Conservation (phyloP, 148 eudicot genomes). For the Limonium bicolor region DNA sequence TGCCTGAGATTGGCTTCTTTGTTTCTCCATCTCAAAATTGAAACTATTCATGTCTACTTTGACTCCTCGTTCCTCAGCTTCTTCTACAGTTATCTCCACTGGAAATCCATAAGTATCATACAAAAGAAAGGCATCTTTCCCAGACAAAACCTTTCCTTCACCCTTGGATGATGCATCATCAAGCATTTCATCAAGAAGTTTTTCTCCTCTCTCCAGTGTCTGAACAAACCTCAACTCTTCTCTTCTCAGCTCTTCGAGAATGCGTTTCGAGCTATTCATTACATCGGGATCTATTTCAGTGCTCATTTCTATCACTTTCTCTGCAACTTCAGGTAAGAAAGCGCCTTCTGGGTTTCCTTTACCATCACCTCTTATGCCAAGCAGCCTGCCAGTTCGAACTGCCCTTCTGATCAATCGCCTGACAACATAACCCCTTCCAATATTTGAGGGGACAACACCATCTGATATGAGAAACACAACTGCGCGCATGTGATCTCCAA, state of each 20-base stretch:
- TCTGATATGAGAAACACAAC: constrained; percentile 90
- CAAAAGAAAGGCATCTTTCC: constrained; percentile 82
- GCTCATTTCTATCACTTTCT: constrained; percentile 73
- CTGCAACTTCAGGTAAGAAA: constrained; percentile 62
- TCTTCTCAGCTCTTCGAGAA: constrained; percentile 70
- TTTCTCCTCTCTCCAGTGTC: constrained; percentile 95
- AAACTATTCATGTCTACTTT: constrained; percentile 62
- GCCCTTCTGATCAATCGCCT: constrained; percentile 85
- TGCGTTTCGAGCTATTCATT: constrained; percentile 37
- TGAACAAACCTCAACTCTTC: constrained; percentile 80
- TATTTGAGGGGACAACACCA: constrained; percentile 84
- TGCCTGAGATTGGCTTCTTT: constrained; percentile 91
- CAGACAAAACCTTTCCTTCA: constrained; percentile 52
- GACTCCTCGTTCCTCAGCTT: constrained; percentile 69
- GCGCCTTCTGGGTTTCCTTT: constrained; percentile 58
- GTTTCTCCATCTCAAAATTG: constrained; percentile 83
- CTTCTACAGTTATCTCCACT: constrained; percentile 90
- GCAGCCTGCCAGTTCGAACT: constrained; percentile 79
- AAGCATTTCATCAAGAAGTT: constrained; percentile 71
- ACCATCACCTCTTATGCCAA: constrained; percentile 76
- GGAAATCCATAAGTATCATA: constrained; percentile 95
- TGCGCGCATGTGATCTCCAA: constrained; percentile 97
- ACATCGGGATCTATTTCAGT: constrained; percentile 65
- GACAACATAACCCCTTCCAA: constrained; percentile 93
- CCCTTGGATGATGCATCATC: constrained; percentile 43